These are phyloP conservation scores for Tuber melanosporum DNA, from an alignment of 495 filamentous ascomycete genomes.

Conservation along the genomic window DNA sequence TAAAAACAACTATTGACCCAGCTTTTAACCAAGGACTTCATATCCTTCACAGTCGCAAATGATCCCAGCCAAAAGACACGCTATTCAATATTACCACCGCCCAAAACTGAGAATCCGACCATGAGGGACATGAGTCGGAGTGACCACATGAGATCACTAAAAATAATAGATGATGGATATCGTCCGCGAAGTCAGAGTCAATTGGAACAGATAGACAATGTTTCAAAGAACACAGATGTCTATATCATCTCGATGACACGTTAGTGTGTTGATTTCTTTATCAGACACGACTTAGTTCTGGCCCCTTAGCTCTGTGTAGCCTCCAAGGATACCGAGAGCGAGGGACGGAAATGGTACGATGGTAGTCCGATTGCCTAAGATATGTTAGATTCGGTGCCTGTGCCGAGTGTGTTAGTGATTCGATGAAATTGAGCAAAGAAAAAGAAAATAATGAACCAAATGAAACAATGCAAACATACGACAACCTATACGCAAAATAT, in stretches of 20 bases:
- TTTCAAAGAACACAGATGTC: neutral
- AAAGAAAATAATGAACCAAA: neutral
- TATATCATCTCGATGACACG: neutral
- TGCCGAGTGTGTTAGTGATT: neutral
- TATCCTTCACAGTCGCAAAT: too few relatives aligned
- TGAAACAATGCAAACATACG: neutral
- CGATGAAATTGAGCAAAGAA: neutral
- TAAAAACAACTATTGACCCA: neutral
- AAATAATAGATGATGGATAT: neutral
- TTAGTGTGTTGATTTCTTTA: neutral
- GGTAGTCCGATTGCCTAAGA: neutral
- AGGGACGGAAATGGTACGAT: neutral
- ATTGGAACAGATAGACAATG: neutral
- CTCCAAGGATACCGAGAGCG: neutral
- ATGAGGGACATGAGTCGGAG: neutral
- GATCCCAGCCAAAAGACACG: too few relatives aligned
- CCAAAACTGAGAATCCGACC: neutral
- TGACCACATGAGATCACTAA: neutral
- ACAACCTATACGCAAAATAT: neutral
- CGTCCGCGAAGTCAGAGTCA: neutral
- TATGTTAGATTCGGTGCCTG: too few relatives aligned
- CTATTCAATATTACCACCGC: neutral
- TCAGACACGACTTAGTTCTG: neutral
- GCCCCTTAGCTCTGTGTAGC: neutral
- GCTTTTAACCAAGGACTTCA: too few relatives aligned